Base-by-base conservation (phyloP, 805 yeast genomes). In the Candida jianshihensis region DNA sequence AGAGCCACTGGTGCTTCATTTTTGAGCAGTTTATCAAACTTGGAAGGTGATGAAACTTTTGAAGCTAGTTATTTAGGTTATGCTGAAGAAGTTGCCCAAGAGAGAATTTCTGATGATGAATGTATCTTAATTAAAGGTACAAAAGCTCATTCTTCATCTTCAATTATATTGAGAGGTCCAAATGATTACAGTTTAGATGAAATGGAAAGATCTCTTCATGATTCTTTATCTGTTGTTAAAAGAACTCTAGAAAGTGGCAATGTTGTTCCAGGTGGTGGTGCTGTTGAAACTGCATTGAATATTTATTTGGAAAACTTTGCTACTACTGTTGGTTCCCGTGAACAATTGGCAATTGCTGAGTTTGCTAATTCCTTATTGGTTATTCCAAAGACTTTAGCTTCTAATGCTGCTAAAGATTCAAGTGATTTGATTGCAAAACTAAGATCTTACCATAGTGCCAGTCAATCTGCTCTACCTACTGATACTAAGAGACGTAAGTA, bases 221-320 rank as follows among this genome's bases (percentile, higher is more conserved):
- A 92, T 59, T 85, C 97, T 3, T 70, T 92, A 46, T 79, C 87
- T 31, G 98, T 92, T 26, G 96, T 92, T 26, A 92, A 92, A 68
- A 79, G 98, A 58, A 88, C 97, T 11, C 72, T 94, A 48, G 98
- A 92, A 63, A 78, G 90, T 53, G 97, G 97, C 16, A 65, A 74
- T 47, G 89, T 94, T 39, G 98, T 92, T 6, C 97, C 98, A 30
- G 99, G 99, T 43, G 99, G 99, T 47, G 99, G 99, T 42, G 97
- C 97, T 7, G 98, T 92, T 25, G 99, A 92, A 65, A 73, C 95
- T 35, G 97, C 97, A 3, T 72, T 92, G 56, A 89, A 88, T 66
- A 88, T 92, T 36, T 92, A 86, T 60, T 70, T 92, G 58, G 98
- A 92, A 62, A 90, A 86, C 59, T 92, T 92, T 62, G 98, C 98